Evolutionary conservation across 257 asterid genomes (phyloP), one percentile per base, ranked within the genome.

Genomic region (Ilex aquifolium): DNA sequence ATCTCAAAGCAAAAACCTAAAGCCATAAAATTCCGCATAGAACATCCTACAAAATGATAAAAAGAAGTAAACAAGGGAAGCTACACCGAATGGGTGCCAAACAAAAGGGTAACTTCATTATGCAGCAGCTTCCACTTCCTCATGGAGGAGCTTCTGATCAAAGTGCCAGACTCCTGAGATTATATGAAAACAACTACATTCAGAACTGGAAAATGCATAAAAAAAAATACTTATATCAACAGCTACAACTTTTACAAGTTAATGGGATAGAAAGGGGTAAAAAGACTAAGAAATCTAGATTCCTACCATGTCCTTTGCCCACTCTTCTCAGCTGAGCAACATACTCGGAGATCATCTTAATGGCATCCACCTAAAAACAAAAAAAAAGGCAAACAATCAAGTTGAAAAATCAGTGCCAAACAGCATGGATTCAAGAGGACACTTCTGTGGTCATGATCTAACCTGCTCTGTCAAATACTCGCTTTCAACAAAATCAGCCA

Each of bases 241-340:
- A 36, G 42, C 0, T 0, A 4, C 5, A 36, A 36, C 5, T 36
- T 36, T 36, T 36, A 36, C 5, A 36, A 36, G 42, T 36, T 4
- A 36, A 36, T 36, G 42, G 5, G 42, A 36, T 7, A 36, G 27
- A 6, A 10, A 32, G n/a, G 55, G 27, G 27, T 21, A 21, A 21
- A 21, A 21, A 21, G 27, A 6, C n/a, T 30, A 32, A 3, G 16
- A 32, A 9, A 32, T 27, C 40, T 59, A 58, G 48, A n/a, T 40
- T 12, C 59, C 29, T 79, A 82, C 88, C 85, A 21, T 72, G 85
- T 62, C 85, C 88, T 69, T 76, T 72, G 66, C 79, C 85, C 16
- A 82, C 81, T 64, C 83, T 72, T 64, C 88, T 66, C 74, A 82
- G 71, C 74, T 74, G 85, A 39, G 85, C 79, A 7, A 82, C 88